Base-by-base conservation (phyloP, 345 rosid species). In the Abelmoschus esculentus region DNA sequence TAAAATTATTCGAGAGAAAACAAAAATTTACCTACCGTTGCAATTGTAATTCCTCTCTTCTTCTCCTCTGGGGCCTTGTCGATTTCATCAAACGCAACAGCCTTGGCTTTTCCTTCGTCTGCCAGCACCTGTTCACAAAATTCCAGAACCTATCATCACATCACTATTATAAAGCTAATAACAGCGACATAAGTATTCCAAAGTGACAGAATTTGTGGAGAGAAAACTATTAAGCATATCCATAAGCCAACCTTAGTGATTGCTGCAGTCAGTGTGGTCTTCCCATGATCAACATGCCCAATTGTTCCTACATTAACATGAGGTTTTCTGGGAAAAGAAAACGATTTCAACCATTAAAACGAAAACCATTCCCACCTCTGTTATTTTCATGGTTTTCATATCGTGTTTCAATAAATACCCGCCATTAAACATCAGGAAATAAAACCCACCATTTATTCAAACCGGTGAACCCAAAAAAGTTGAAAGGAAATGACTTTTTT, bases 51-150 rank as follows among this genome's bases (percentile, higher is more conserved):
- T 78, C 99, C 99, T 83, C 99, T 89, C 82, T 90, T 95, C 80
- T 83, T 95, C 90, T 95, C 99, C 74, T 95, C 99, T 72, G 99
- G 99, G 44, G 99, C 99, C 85, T 95, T 95, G 77, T 95, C 99
- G 60, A 95, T 95, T 81, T 95, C 99, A 81, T 95, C 98, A 75
- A 95, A 95, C 55, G 99, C 99, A 70, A 95, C 54, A 62, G 96
- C 97, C 77, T 91, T 95, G 50, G 99, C 99, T 77, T 91, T 95
- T 2, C 99, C 99, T 79, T 91, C 98, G 57, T 91, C 97, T 47
- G 99, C 89, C 72, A 95, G 86, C 52, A 95, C 99, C 99, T 95
- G 63, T 46, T 59, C 57, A 69, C 5, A 32, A 36, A 15, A 54
- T 13, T 8, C 34, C 64, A 4, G 19, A 47, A 59, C 29, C 44